Evolutionary conservation across 148 eudicot genomes (phyloP).

Genomic region (Salicornia ramosissima): DNA sequence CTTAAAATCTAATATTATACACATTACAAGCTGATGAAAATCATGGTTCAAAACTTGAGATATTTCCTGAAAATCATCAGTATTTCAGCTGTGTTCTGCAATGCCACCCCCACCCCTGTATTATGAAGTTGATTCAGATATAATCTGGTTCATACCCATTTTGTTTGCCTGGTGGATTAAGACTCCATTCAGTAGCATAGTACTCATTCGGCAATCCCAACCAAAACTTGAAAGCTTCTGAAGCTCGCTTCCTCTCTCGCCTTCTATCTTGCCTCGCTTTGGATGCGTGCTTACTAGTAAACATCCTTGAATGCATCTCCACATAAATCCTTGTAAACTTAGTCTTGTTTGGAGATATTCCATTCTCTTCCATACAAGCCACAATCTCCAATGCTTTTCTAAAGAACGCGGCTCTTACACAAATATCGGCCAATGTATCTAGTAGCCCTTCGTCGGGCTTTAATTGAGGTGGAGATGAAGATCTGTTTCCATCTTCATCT

Average conservation of each 20-base stretch:
- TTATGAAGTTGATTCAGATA: conserved; percentile 6
- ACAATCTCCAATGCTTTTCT: conserved; percentile 92
- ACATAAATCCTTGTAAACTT: conserved; percentile 85
- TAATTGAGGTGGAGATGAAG: conserved; percentile 41
- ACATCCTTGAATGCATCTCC: conserved; percentile 99
- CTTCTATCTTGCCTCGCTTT: conserved; percentile 84
- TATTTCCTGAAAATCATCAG: background rate
- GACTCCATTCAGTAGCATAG: conserved; percentile 79
- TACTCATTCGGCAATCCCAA: conserved; percentile 88
- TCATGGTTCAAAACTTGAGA: background rate
- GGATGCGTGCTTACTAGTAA: conserved; percentile 94
- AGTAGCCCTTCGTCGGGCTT: conserved; percentile 75
- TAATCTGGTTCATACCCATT: conserved; percentile 31
- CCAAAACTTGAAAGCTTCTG: conserved; percentile 98
- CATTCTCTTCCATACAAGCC: conserved; percentile 94
- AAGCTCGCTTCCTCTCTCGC: conserved; percentile 80
- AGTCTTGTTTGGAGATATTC: conserved; percentile 80
- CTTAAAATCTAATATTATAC: conserved; percentile 13
- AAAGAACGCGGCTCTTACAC: conserved; percentile 94
- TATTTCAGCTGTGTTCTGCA: conserved; percentile 5
- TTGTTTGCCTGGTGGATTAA: conserved; percentile 37
- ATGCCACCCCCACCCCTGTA: background rate
- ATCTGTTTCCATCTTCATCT: conserved; percentile 28
- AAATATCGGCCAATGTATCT: conserved; percentile 82
- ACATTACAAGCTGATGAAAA: background rate